Percentiles rank a stretch among this genome's conserved stretches.
Evolutionary conservation across 192 early-diverging fungal species (phyloP).

Genomic region (Backusella sp.): DNA sequence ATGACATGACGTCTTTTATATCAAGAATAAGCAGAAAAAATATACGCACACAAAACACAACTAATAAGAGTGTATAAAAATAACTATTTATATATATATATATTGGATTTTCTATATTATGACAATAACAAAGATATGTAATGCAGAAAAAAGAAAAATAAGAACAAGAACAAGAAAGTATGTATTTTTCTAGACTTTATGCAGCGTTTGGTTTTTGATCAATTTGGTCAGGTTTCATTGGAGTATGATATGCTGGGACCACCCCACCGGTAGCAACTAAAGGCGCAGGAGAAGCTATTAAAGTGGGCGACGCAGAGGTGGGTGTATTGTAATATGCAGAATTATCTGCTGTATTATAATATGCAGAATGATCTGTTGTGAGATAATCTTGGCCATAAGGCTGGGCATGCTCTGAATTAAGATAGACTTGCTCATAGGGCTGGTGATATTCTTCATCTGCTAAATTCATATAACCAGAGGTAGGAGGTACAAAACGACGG

Average conservation of each 20-base stretch:
- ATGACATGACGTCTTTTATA: not conserved
- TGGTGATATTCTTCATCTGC: conserved; percentile 16
- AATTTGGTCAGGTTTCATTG: conserved; percentile 1
- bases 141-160: not conserved
- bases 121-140: not conserved
- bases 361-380: not conserved
- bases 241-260: not conserved
- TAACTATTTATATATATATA: not conserved
- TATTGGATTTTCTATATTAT: not conserved
- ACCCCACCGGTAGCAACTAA: not conserved
- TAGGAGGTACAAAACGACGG: conserved; percentile 17
- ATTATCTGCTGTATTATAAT: not conserved
- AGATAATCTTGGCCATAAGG: not conserved
- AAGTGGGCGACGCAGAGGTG: not conserved
- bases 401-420: not conserved
- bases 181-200: not conserved
- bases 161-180: not conserved
- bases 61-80: not conserved
- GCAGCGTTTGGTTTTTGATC: conserved; percentile 9
- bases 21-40: not conserved
- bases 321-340: not conserved
- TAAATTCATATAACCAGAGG: conserved; percentile 22
- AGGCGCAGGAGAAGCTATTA: conserved; percentile 7
- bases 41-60: not conserved
- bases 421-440: not conserved